Evolutionary conservation across 1,284 basidiomycete genomes (phyloP), one percentile per base, ranked within the genome.

Genomic region (Trametes pubescens): DNA sequence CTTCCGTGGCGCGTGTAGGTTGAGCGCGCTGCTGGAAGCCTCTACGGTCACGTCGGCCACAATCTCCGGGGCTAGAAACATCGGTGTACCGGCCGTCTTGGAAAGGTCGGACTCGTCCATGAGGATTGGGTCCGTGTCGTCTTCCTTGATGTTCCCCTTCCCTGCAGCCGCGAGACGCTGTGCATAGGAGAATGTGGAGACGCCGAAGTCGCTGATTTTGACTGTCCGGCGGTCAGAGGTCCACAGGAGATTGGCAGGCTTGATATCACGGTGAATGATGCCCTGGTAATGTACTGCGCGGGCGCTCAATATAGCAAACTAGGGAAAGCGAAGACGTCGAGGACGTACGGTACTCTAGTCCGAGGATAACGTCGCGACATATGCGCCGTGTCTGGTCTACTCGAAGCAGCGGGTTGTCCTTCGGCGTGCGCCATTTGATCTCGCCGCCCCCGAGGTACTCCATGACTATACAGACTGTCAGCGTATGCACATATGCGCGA

Each of bases 261-360:
- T 99, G 82, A 99, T 99, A 78, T 99, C 98, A 62, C 98, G 94
- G 79, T 99, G 98, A 57, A 99, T 99, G 77, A 99, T 98, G 40
- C 97, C 97, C 75, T 99, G 95, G 73, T 93, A 89, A 76, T 99
- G 97, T 7, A 99, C 95, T 96, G 72, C 4, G 65, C 59, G 62
- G 64, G 58, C 21, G 54, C 53, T 65, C 43, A 34, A 59, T 26
- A 35, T 32, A 24, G n/a, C 18, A 40, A 53, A 51, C 32, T 29
- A 35, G 47, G 21, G 60, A 48, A 37, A 53, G 8, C 29, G 2
- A 6, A 13, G 26, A 29, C 2, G 35, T 18, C 46, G 51, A 16
- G 44, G 32, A 86, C 94, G 73, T 70, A 95, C 94, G 80, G 76
- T 98, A 99, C 75, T 98, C 95, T 51, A 99, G 86, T 29, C 97